Base-by-base conservation (phyloP, 1,284 basidiomycete species). In the Leccinum fallax region DNA sequence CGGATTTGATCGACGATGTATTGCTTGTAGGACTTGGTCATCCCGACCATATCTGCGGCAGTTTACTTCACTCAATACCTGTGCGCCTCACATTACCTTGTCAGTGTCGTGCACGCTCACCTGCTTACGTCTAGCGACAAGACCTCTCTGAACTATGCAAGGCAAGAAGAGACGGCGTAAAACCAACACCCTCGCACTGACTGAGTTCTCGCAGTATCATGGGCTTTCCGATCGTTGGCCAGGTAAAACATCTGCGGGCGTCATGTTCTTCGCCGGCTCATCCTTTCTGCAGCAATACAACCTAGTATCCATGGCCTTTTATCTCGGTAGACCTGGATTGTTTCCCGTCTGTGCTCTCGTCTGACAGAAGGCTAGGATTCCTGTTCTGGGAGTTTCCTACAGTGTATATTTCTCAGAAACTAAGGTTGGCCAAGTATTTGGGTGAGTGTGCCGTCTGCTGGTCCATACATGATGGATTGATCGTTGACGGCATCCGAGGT, bases 41-140 rank as follows among this genome's bases (percentile, higher is more conserved):
- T 89, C 55, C 83, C 85, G 0, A 84, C 87, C 4, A 71, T 89
- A 26, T 85, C 85, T 67, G 87, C 86, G 0, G 83, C 85, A 1
- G 86, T 88, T 9, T 89, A 87, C 69, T 88, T 88, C 69, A 86
- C 84, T 1, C 87, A 88, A 68, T 88, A 82, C 64, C 71, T 88
- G 86, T 87, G 69, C 58, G 69, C n/a, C 43, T 24, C 28, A 26
- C 9, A 34, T 32, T 6, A 16, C 3, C 26, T 51, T 11, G 36
- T 38, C 21, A 6, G 54, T 8, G 13, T 21, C 32, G 9, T 24
- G 26, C 5, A 2, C 15, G 26, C 55, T 70, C 36, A 70, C 53
- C 19, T 38, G 57, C 52, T 40, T 38, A 16, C 21, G 46, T 38
- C 52, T 61, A 87, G 87, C 61, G 87, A 89, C 73, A 89, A 89